Evolutionary conservation across 2,329 filamentous ascomycete species (phyloP), one percentile per base, ranked within the genome.

Genomic region (Sporothrix curviconia): DNA sequence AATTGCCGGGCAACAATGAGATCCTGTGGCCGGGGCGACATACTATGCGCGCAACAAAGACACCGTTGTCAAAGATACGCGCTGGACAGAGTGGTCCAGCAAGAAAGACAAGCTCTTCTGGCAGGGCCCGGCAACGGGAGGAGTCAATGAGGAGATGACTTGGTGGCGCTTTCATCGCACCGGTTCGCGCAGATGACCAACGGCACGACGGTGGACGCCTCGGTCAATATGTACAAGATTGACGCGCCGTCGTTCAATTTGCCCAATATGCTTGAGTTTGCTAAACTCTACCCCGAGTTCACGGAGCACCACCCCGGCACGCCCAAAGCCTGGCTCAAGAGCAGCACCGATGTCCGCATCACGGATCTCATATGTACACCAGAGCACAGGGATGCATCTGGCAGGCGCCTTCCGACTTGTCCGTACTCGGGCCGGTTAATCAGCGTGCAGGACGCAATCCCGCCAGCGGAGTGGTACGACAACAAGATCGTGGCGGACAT

Each of bases 181-280:
- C 82, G 86, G 6, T 82, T 89, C 59, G 74, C 88, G 28, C 75
- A 83, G 58, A 85, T 89, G 82, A 71, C 86, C 50, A 88, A 89
- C 64, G 78, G 78, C 7, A 84, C 81, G 1, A 76, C 73, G 17
- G 79, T 85, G n/a, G 66, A 67, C 30, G 66, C 70, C 7, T 72
- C 78, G 30, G 78, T 84, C 64, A 65, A 69, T 40, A 66, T 66
- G 9, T 66, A 28, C 11, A 22, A 63, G 25, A 59, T 68, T 44
- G 69, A 73, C 43, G 65, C 76, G 32, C 68, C 71, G 58, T 78
- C 79, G 5, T 83, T 81, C 61, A 70, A 72, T 40, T 67, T 82
- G 52, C 78, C 78, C 1, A 3, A 19, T 3, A 6, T 11, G 7
- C 3, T 2, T 4, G 32, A 36, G 3, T 15, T 15, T 7, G 14